Conservation (phyloP, 495 filamentous ascomycete species). For the Podospora tetraspora region DNA sequence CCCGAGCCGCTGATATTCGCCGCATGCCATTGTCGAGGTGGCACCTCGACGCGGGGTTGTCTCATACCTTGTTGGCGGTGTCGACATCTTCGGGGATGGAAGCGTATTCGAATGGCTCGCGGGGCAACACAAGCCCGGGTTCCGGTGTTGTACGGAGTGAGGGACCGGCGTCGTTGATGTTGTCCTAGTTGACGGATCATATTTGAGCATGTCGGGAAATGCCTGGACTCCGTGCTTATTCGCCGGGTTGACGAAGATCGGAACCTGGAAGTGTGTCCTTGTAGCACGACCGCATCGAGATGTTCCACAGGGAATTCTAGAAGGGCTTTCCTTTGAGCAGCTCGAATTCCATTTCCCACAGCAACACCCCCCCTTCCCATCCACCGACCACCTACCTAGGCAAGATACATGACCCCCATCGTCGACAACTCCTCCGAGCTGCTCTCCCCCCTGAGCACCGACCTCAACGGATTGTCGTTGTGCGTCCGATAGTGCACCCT, state of each 20-base stretch:
- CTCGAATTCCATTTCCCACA: conserved; percentile 11
- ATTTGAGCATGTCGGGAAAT: background rate
- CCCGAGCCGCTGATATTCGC: background rate
- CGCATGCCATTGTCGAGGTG: background rate
- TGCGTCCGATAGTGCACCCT: background rate
- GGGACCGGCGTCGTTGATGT: background rate
- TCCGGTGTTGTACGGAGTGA: background rate
- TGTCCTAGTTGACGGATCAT: background rate
- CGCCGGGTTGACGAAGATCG: background rate
- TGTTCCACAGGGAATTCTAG: background rate
- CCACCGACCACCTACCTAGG: background rate
- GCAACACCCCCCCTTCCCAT: conserved; percentile 14
- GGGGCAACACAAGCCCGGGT: background rate
- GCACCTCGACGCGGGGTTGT: background rate
- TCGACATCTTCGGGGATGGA: background rate
- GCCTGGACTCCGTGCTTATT: background rate
- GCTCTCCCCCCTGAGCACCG: background rate
- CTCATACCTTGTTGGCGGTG: background rate
- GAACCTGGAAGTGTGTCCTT: background rate
- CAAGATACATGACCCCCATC: background rate
- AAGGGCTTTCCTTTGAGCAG: background rate
- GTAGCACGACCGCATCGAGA: background rate
- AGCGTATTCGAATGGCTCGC: background rate
- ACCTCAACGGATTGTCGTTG: background rate
- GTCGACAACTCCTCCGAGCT: background rate